Evolutionary conservation across 371 early-diverging fungal genomes (phyloP), one percentile per base, ranked within the genome.

Genomic region (Mucor sp.): DNA sequence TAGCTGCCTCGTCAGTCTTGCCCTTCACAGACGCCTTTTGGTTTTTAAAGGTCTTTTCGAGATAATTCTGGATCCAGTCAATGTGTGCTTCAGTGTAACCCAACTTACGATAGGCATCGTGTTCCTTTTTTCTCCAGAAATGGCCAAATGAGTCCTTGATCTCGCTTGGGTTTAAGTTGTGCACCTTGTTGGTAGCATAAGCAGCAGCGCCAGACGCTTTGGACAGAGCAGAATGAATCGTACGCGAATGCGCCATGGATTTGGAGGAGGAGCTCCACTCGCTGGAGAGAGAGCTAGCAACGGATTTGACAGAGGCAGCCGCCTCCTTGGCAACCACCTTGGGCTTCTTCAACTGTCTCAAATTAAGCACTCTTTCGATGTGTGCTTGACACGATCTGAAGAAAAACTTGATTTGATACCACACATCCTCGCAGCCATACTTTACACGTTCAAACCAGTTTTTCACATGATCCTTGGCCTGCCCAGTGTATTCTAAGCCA

Each of bases 11-110:
- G 19, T 77, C 77, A 19, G 77, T 41, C 28, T 73, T 74, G 12
- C 71, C 62, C 12, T 69, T 62, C 0, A 75, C 76, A 2, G 59
- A 37, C n/a, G 64, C 25, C 19, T 74, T 74, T 37, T 70, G 67
- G n/a, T 74, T 64, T 28, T 53, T 63, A 43, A 70, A 70, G 3
- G 70, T 65, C 17, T 62, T 63, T 28, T 61, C 58, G 6, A 74
- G 66, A 25, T 74, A 70, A 30, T 63, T 60, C 37, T 70, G 64
- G 25, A 74, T 70, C 74, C 74, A 74, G 35, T 74, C 67, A 55
- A 74, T 65, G 27, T 74, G 74, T 6, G 65, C 70, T 21, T 74
- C 74, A 17, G 74, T 67, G 25, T 74, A 74, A 39, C 74, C 74
- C 21, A 74, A 32, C 4, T 27, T 47, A 19, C 70, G 70, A 56